These are phyloP conservation scores for Claviceps sp. DNA, from an alignment of 2,329 filamentous ascomycete genomes.

Conservation along the genomic window DNA sequence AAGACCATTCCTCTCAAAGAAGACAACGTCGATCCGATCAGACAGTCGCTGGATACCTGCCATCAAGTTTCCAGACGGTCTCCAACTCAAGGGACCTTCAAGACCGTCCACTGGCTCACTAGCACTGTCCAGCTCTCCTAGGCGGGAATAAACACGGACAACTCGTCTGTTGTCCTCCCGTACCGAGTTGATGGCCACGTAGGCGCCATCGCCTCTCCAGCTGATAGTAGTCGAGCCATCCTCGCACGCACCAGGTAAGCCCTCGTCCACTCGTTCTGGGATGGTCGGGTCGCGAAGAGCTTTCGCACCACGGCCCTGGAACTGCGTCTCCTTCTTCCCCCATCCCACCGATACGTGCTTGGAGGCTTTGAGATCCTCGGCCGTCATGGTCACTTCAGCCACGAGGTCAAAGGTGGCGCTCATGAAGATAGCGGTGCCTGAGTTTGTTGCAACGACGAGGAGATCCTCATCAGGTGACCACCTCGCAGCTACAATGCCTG, in stretches of 20 bases:
- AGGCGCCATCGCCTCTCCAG: conserved; percentile 92
- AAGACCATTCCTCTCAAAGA: conserved; percentile 95
- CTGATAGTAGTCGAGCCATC: conserved; percentile 60
- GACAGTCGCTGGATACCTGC: conserved; percentile 67
- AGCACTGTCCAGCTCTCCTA: conserved; percentile 81
- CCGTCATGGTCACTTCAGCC: conserved; percentile 56
- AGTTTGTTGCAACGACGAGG: conserved; percentile 67
- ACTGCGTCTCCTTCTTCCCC: conserved; percentile 97
- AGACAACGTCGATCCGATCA: conserved; percentile 66
- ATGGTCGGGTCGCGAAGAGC: conserved; percentile 88
- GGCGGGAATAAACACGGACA: conserved; percentile 80
- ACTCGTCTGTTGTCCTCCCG: conserved; percentile 57
- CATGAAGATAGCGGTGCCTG: conserved; percentile 77
- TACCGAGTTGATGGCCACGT: conserved; percentile 74
- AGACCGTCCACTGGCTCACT: conserved; percentile 89
- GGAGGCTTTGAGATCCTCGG: conserved; percentile 71
- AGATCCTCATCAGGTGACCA: conserved; percentile 97
- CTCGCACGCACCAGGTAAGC: conserved; percentile 60
- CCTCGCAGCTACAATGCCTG: conserved; percentile 73
- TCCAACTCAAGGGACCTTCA: conserved; percentile 81
- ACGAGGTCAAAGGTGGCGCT: conserved; percentile 80
- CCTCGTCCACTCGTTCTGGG: conserved; percentile 81
- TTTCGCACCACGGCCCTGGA: conserved; percentile 78
- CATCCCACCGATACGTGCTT: conserved; percentile 94
- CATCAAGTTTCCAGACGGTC: conserved; percentile 79